A percentile compares a stretch with the other conserved stretches of the same genome.
These are phyloP conservation scores for Psilocybe mexicana DNA, from an alignment of 1,284 basidiomycete species.

Conservation along the genomic window DNA sequence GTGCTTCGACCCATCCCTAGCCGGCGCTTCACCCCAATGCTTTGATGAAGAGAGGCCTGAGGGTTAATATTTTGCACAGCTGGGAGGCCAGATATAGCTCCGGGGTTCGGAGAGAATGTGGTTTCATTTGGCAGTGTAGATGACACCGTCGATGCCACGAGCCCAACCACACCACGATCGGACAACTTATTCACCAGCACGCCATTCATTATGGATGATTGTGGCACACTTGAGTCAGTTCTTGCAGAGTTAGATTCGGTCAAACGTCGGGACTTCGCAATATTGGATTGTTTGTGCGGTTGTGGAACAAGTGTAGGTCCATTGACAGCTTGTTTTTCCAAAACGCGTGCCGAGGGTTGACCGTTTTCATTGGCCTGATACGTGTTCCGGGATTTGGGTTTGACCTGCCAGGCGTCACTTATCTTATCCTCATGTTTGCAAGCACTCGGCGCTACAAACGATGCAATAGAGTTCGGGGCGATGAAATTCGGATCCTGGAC, in stretches of 20 bases:
- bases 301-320: neutral
- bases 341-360: neutral
- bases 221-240: neutral
- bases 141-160: neutral
- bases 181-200: neutral
- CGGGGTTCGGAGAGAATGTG: neutral
- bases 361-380: neutral
- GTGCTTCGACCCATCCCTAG: constrained; percentile 58
- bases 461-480: neutral
- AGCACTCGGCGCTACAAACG: neutral
- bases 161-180: neutral
- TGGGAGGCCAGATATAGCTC: constrained; percentile 12
- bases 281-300: neutral
- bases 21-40: constrained; percentile 46
- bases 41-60: constrained; percentile 9
- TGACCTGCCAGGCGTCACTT: neutral
- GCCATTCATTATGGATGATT: neutral
- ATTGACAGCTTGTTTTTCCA: neutral
- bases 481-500: neutral
- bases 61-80: constrained; percentile 10
- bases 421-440: neutral
- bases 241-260: neutral
- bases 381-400: neutral
- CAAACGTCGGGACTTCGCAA: neutral
- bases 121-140: constrained; percentile 4